A percentile compares a stretch with the other conserved stretches of the same genome.
Evolutionary conservation across 306 rosid species (phyloP).

Genomic region (Mimosa pudica): DNA sequence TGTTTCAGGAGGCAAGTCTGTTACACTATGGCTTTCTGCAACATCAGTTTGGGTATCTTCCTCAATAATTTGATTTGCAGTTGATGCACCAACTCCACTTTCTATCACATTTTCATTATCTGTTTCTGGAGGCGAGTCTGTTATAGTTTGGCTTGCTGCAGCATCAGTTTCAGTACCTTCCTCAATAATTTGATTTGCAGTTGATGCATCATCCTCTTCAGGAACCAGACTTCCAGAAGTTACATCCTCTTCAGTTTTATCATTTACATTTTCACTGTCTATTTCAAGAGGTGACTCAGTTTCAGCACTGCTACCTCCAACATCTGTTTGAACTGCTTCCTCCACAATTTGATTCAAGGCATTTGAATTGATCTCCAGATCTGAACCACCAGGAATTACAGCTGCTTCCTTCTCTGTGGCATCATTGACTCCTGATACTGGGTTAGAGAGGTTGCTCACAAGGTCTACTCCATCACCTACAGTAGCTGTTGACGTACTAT

Average conservation of each 20-base stretch:
- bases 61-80: too few species aligned
- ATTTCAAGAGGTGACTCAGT: constrained; percentile 45
- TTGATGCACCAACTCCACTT: neutral
- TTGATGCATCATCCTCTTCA: constrained; percentile 40
- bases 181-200: constrained; percentile 34
- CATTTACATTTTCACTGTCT: constrained; percentile 41
- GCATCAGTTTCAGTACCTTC: constrained; percentile 45
- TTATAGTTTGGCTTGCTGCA: constrained; percentile 33
- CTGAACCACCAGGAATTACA: constrained; percentile 42
- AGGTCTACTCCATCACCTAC: constrained; percentile 37
- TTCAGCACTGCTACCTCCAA: constrained; percentile 38
- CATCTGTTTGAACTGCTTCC: constrained; percentile 47
- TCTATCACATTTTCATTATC: neutral
- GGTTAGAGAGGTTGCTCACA: constrained; percentile 35
- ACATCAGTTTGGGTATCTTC: too few species aligned
- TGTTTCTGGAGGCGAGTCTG: neutral
- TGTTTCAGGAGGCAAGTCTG: constrained; percentile 30
- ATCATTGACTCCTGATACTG: constrained; percentile 35
- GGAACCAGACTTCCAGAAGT: constrained; percentile 38
- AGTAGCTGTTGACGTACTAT: constrained; percentile 40
- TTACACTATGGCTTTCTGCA: too few species aligned
- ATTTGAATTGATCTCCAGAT: constrained; percentile 39
- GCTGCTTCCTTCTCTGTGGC: constrained; percentile 46
- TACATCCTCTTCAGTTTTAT: neutral
- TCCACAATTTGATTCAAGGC: constrained; percentile 31